Percentiles rank a stretch among this genome's conserved stretches.
Conservation (phyloP, 768 basidiomycete genomes). For the Phlebiopsis flavidoalba region DNA sequence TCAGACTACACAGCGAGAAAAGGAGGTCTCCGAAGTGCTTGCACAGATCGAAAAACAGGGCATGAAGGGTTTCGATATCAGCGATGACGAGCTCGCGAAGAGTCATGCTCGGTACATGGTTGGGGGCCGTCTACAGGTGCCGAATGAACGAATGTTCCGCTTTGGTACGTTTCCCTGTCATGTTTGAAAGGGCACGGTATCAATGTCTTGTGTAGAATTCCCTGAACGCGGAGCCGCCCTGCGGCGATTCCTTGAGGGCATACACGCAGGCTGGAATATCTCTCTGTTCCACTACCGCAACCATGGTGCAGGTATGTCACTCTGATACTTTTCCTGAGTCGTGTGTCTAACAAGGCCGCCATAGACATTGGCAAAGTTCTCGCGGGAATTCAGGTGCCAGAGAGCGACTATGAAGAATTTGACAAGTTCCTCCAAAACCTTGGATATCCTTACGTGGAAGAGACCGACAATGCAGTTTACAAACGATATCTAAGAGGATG, state of each 20-base stretch:
- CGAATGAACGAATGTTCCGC: slow-evolving; percentile 84
- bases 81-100: slow-evolving; percentile 94
- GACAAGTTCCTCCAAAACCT: slow-evolving; percentile 69
- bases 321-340: background rate
- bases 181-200: background rate
- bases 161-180: slow-evolving; percentile 61
- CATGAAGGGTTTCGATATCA: slow-evolving; percentile 87
- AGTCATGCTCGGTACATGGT: slow-evolving; percentile 93
- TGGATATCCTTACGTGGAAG: slow-evolving; percentile 87
- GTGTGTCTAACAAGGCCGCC: background rate
- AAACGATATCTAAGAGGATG: slow-evolving; percentile 56
- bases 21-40: slow-evolving; percentile 64
- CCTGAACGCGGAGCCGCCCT: slow-evolving; percentile 92
- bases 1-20: slow-evolving; percentile 46
- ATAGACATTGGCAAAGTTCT: slow-evolving; percentile 89
- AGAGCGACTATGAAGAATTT: slow-evolving; percentile 60
- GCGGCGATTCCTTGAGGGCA: slow-evolving; percentile 79
- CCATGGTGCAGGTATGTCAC: slow-evolving; percentile 80
- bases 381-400: slow-evolving; percentile 90
- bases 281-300: slow-evolving; percentile 97
- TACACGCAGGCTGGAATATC: slow-evolving; percentile 89
- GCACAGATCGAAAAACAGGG: slow-evolving; percentile 54
- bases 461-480: slow-evolving; percentile 86
- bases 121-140: slow-evolving; percentile 73
- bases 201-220: slow-evolving; percentile 57